Evolutionary conservation across 2,329 filamentous ascomycete species (phyloP).

Genomic region (Orbilia brochopaga): DNA sequence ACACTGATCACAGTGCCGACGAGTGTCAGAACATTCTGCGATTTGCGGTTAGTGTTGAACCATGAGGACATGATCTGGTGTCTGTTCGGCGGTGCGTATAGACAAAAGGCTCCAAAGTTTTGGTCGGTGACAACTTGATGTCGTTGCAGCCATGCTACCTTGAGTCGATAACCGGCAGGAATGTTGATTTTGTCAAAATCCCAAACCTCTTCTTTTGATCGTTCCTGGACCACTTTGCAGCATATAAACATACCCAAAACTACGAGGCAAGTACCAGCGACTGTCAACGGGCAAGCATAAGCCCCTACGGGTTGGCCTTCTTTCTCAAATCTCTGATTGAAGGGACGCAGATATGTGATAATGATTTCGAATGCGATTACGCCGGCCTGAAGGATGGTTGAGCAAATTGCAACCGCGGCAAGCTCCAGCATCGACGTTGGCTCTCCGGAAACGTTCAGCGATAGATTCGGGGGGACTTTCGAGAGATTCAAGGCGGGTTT

Average conservation of each 20-base stretch:
- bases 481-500: neutral
- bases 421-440: conserved; percentile 4
- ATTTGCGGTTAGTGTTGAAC: neutral
- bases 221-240: conserved; percentile 56
- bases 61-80: conserved; percentile 9
- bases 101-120: conserved; percentile 47
- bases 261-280: conserved; percentile 55
- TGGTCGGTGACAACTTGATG: conserved; percentile 52
- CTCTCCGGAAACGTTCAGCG: conserved; percentile 18
- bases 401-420: conserved; percentile 4
- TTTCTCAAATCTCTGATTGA: conserved; percentile 18
- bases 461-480: conserved; percentile 19
- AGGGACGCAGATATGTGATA: conserved; percentile 20
- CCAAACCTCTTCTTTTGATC: conserved; percentile 54
- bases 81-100: conserved; percentile 33
- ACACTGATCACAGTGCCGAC: conserved; percentile 30
- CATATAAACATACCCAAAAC: conserved; percentile 56
- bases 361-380: conserved; percentile 24
- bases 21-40: conserved; percentile 9
- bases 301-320: neutral
- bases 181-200: neutral
- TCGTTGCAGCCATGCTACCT: conserved; percentile 52
- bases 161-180: conserved; percentile 2
- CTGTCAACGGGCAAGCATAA: conserved; percentile 55
- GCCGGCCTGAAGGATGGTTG: conserved; percentile 10